Evolutionary conservation across 768 basidiomycete species (phyloP).

Genomic region (Phylloporus scabripes): DNA sequence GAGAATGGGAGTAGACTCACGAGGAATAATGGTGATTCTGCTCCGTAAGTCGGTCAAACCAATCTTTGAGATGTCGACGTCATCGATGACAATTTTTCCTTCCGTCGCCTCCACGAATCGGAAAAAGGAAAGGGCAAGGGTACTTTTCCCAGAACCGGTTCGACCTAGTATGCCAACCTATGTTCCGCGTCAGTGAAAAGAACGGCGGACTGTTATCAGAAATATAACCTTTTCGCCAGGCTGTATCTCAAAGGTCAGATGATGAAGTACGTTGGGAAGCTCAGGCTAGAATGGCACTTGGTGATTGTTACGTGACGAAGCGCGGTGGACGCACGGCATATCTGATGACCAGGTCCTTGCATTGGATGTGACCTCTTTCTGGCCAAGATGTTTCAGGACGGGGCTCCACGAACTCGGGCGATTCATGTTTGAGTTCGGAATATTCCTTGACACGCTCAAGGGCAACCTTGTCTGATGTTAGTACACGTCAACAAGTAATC

Average conservation of each 20-base stretch:
- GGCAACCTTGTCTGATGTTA: slow-evolving; percentile 49
- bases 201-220: neutral
- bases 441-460: slow-evolving; percentile 91
- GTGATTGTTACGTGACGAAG: slow-evolving; percentile 3
- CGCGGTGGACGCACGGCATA: slow-evolving; percentile 53
- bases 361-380: slow-evolving; percentile 56
- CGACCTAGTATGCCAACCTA: slow-evolving; percentile 68
- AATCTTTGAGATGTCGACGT: slow-evolving; percentile 70
- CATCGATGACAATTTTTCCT: slow-evolving; percentile 72
- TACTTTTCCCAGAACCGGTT: slow-evolving; percentile 74
- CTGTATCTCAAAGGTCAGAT: slow-evolving; percentile 64
- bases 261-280: slow-evolving; percentile 79
- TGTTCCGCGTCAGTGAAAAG: slow-evolving; percentile 5
- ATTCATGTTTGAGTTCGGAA: slow-evolving; percentile 71
- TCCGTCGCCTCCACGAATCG: slow-evolving; percentile 83
- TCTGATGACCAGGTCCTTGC: slow-evolving; percentile 70
- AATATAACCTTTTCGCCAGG: slow-evolving; percentile 66
- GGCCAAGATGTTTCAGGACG: slow-evolving; percentile 83
- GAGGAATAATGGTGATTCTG: slow-evolving; percentile 70
- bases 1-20: slow-evolving; percentile 33
- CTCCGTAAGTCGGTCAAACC: slow-evolving; percentile 80
- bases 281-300: slow-evolving; percentile 52
- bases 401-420: slow-evolving; percentile 81
- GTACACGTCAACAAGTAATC: neutral
- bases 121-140: slow-evolving; percentile 81